These are phyloP conservation scores for Kwoniella heveanensis DNA, from an alignment of 768 basidiomycete species.

Conservation along the genomic window DNA sequence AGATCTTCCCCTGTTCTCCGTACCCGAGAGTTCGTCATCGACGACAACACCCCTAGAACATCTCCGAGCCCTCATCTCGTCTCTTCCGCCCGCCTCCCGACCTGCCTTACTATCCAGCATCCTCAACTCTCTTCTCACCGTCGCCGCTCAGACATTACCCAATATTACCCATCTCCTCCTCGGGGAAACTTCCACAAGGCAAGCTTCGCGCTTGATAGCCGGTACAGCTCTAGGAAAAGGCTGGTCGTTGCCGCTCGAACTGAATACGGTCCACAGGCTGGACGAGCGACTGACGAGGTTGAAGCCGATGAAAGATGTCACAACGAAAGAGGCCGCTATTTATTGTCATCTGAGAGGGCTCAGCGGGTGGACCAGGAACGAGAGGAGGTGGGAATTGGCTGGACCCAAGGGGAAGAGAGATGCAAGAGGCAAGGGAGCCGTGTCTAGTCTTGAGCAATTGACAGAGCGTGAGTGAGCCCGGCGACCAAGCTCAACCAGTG, in stretches of 20 bases:
- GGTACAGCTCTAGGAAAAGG: slow-evolving; percentile 50
- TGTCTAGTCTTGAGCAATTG: slow-evolving; percentile 45
- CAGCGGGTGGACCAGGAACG: slow-evolving; percentile 33
- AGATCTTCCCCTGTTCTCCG: slow-evolving; percentile 35
- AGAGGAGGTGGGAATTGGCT: slow-evolving; percentile 42
- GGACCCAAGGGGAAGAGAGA: slow-evolving; percentile 28
- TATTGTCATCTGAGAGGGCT: slow-evolving; percentile 40
- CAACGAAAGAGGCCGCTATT: slow-evolving; percentile 50
- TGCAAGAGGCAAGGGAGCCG: slow-evolving; percentile 47
- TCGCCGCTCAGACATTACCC: slow-evolving; percentile 34
- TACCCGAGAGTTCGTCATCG: slow-evolving; percentile 28
- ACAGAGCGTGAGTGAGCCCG: slow-evolving; percentile 49
- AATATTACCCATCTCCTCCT: slow-evolving; percentile 46
- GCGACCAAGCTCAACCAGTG: not conserved
- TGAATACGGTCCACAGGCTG: slow-evolving; percentile 11
- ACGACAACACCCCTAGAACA: slow-evolving; percentile 29
- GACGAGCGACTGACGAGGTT: slow-evolving; percentile 28
- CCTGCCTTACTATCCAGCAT: slow-evolving; percentile 49
- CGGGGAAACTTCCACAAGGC: slow-evolving; percentile 53
- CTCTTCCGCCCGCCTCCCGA: slow-evolving; percentile 46
- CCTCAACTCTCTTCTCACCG: slow-evolving; percentile 39
- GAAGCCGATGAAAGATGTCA: slow-evolving; percentile 52
- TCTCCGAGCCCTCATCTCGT: slow-evolving; percentile 39
- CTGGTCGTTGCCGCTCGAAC: slow-evolving; percentile 50
- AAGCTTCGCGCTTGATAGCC: slow-evolving; percentile 49